A percentile compares a stretch with the other conserved stretches of the same genome.
Conservation (phyloP, 768 basidiomycete species). For the Crassisporium funariophilum region DNA sequence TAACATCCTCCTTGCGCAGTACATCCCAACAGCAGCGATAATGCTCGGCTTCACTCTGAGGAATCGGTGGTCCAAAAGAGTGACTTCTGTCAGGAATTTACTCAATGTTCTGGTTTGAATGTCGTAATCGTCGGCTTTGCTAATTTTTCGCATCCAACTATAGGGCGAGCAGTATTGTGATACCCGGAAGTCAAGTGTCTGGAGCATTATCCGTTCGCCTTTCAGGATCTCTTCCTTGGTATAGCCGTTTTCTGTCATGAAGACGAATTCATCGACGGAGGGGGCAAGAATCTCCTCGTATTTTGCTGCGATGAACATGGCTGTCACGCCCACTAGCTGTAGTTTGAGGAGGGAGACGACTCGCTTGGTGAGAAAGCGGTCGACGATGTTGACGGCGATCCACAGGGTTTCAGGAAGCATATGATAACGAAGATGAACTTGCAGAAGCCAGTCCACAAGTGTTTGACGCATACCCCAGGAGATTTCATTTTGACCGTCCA, state of each 20-base stretch:
- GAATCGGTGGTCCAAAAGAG: constrained; percentile 90
- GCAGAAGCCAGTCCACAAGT: constrained; percentile 96
- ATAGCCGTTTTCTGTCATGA: constrained; percentile 96
- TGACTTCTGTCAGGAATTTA: constrained; percentile 98
- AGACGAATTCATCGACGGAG: constrained; percentile 96
- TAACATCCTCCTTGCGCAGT: constrained; percentile 91
- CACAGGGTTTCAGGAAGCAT: constrained; percentile 99
- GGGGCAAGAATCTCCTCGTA: constrained; percentile 99
- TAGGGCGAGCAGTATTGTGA: constrained; percentile 99
- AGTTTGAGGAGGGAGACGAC: constrained; percentile 89
- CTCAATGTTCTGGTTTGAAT: constrained; percentile 95
- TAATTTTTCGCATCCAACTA: constrained; percentile 98
- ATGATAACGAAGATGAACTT: constrained; percentile 97
- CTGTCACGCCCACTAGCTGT: constrained; percentile 96
- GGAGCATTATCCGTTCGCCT: constrained; percentile 95
- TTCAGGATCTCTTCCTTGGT: constrained; percentile 95
- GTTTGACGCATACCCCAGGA: constrained; percentile 94
- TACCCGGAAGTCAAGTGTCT: constrained; percentile 92
- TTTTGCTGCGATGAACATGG: constrained; percentile 98
- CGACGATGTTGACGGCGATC: constrained; percentile 97
- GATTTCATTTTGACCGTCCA: constrained; percentile 92
- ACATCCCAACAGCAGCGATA: constrained; percentile 97
- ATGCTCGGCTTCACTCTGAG: constrained; percentile 91
- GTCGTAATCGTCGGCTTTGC: constrained; percentile 98
- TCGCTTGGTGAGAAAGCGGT: constrained; percentile 87